Conservation (phyloP, 2,329 filamentous ascomycete species). For the Colletotrichum cereale region DNA sequence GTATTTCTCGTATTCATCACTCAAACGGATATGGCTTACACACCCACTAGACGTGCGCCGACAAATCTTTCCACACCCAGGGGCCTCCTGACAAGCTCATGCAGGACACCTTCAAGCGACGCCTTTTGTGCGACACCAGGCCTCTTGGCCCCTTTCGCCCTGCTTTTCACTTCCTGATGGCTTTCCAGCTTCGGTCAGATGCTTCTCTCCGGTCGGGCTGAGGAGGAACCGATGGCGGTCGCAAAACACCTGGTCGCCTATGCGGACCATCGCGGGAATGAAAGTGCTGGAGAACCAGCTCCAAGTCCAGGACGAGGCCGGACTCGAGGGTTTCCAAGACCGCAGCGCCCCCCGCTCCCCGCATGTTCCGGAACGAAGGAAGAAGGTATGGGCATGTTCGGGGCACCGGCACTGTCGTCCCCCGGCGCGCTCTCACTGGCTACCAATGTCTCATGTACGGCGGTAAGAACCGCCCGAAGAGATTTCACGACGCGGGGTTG, state of each 20-base stretch:
- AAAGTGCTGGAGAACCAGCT: not conserved
- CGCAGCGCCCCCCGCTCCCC: constrained; percentile 12
- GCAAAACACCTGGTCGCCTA: too few species aligned
- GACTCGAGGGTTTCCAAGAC: not conserved
- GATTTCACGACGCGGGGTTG: not conserved
- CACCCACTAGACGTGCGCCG: not conserved
- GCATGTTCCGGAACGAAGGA: constrained; percentile 14
- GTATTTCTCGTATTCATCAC: not conserved
- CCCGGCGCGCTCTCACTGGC: constrained; percentile 1
- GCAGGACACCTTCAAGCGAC: not conserved
- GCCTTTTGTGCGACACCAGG: not conserved
- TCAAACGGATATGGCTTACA: not conserved
- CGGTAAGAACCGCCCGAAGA: constrained; percentile 7
- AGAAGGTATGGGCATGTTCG: constrained; percentile 8
- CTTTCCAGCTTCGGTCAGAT: not conserved
- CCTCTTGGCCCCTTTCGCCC: not conserved
- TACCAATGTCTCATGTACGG: not conserved
- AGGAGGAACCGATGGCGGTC: not conserved
- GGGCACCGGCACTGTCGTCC: not conserved
- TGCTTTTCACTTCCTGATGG: too few species aligned
- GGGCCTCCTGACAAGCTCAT: not conserved
- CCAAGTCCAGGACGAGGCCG: not conserved
- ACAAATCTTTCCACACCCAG: not conserved
- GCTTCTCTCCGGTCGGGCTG: not conserved
- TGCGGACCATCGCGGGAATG: not conserved